Evolutionary conservation across 2,329 filamentous ascomycete species (phyloP).

Genomic region (Diplodia intermedia): DNA sequence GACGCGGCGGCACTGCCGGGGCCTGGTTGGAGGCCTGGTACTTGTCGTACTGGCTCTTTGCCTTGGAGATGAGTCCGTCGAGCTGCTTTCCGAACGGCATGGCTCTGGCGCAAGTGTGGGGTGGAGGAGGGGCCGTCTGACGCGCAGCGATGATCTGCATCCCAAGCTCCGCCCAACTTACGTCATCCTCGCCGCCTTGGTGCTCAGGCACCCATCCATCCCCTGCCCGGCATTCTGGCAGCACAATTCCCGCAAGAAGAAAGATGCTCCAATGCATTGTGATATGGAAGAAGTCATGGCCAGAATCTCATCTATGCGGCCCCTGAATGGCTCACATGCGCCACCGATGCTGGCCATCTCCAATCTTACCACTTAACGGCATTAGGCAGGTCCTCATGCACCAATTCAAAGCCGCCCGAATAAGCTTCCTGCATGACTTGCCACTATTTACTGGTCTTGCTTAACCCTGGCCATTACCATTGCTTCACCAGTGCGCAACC

Average conservation of each 20-base stretch:
- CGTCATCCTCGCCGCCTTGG: slow-evolving; percentile 2
- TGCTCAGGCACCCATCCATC: background rate
- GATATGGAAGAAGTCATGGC: background rate
- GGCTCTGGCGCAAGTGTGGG: background rate
- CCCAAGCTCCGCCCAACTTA: background rate
- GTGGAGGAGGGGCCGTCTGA: slow-evolving; percentile 20
- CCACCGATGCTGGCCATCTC: too few species aligned
- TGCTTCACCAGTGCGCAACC: too few species aligned
- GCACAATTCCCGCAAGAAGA: background rate
- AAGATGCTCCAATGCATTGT: background rate
- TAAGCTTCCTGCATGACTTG: too few species aligned
- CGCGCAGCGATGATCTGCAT: slow-evolving; percentile 21
- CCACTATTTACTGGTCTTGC: too few species aligned
- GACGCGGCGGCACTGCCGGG: slow-evolving; percentile 4
- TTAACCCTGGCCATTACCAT: too few species aligned
- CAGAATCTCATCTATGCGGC: background rate
- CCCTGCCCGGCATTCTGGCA: background rate
- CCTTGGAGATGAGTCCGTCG: slow-evolving; percentile 28
- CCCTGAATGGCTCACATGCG: too few species aligned
- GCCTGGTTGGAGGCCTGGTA: slow-evolving; percentile 26
- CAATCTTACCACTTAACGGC: too few species aligned
- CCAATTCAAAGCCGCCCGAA: too few species aligned
- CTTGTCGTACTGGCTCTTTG: slow-evolving; percentile 30
- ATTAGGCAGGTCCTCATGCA: too few species aligned
- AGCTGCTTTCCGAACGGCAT: slow-evolving; percentile 31